Evolutionary conservation across 1,284 basidiomycete genomes (phyloP).

Genomic region (Sporisorium iseilematis-ciliati): DNA sequence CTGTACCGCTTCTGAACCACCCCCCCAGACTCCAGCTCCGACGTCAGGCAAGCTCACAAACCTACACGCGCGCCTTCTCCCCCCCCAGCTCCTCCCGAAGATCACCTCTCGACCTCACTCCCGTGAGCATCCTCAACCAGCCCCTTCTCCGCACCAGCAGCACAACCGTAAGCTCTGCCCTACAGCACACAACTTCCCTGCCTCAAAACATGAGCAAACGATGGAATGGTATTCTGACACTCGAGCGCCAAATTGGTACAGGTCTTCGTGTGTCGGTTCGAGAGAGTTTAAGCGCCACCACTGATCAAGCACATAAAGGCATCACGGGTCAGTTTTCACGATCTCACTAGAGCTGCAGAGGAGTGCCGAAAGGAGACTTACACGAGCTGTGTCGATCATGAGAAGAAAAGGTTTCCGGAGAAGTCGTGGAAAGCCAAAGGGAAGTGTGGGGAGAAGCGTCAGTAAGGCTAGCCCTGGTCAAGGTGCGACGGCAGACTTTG

Average conservation of each 20-base stretch:
- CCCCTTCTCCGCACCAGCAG: too few species aligned
- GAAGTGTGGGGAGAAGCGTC: not conserved
- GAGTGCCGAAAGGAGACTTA: not conserved
- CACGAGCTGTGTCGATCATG: conserved; percentile 3
- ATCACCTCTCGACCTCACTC: too few species aligned
- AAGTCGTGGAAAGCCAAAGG: not conserved
- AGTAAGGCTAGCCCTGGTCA: not conserved
- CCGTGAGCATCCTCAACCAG: too few species aligned
- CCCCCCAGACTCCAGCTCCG: too few species aligned
- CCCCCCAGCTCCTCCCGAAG: too few species aligned
- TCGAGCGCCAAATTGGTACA: not conserved
- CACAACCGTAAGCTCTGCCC: too few species aligned
- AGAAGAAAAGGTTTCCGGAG: not conserved
- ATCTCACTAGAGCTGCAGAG: too few species aligned
- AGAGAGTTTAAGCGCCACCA: not conserved
- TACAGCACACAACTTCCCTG: too few species aligned
- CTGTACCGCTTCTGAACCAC: too few species aligned
- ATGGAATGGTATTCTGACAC: not conserved
- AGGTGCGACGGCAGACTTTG: not conserved
- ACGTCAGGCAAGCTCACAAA: too few species aligned
- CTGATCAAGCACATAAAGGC: not conserved
- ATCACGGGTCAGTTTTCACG: not conserved
- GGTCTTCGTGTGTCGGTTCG: not conserved
- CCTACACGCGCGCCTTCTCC: too few species aligned
- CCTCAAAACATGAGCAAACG: too few species aligned